Base-by-base conservation (phyloP, 192 early-diverging fungal genomes). In the Coemansia sp. region DNA sequence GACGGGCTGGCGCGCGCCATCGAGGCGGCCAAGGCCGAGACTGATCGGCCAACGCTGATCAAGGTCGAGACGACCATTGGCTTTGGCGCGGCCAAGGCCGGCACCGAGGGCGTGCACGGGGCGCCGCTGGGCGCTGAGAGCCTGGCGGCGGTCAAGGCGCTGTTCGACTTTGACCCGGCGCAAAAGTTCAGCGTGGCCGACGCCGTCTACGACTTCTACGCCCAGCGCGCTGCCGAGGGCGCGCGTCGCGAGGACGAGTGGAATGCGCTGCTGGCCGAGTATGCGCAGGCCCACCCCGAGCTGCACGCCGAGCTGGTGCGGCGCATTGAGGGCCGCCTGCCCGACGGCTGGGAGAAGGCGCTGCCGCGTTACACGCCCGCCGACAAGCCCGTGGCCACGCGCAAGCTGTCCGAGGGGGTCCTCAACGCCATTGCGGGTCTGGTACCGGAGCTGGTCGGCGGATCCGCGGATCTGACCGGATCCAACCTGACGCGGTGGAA, bases 401-500 rank as follows among this genome's bases (percentile, higher is more conserved):
- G 95, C 68, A 97, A 97, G 84, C 84, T 91, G 55, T 93, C 93
- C 15, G 94, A 97, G 82, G 83, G 35, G 40, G 91, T 95, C 41
- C 76, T 99, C 69, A 93, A 91, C 77, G 87, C 89, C 45, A 74
- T 98, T 52, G 90, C 94, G 18, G 86, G 89, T 16, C 40, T 82
- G 20, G 32, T 97, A 40, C 94, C 95, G 5, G 95, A 97, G 75
- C 85, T 98, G 10, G 75, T 97, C 52, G 89, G 94, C 73, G 97
- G 97, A 27, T 98, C 96, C 34, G 97, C 97, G 15, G 97, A 99
- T 82, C 82, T 99, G 77, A 97, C 96, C 44, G 93, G 88, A 35
- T 98, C 96, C 59, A 99, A 97, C 83, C 86, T 95, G 79, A 97
- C 95, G 49, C 86, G 93, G 43, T 98, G 95, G 94, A 96, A 96